A percentile compares a stretch with the other conserved stretches of the same genome.
Conservation (phyloP, 352 stramenopile genomes). For the Phytophthora macrochlamydospora region DNA sequence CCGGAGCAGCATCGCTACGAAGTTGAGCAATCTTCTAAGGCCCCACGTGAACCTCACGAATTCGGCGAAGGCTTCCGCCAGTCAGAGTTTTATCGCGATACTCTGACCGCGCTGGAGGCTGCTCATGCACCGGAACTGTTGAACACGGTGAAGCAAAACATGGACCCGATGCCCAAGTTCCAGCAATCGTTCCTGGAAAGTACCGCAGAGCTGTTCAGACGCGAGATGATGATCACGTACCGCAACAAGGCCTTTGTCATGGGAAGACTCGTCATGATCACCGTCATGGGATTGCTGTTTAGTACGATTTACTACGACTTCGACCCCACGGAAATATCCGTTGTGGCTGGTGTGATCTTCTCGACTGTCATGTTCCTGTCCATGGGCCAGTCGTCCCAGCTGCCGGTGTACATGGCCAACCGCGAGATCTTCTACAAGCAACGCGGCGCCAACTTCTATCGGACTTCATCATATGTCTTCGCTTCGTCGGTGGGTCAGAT, state of each 20-base stretch:
- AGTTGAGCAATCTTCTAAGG: too few species aligned
- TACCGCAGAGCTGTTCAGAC: slow-evolving; percentile 37
- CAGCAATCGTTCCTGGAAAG: slow-evolving; percentile 34
- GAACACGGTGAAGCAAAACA: slow-evolving; percentile 25
- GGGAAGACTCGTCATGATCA: slow-evolving; percentile 42
- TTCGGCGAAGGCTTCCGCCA: not conserved
- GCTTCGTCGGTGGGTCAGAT: too few species aligned
- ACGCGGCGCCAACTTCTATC: too few species aligned
- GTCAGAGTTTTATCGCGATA: slow-evolving; percentile 26
- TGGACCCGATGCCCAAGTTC: slow-evolving; percentile 38
- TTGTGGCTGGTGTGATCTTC: too few species aligned
- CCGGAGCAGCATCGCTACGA: too few species aligned
- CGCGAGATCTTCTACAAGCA: too few species aligned
- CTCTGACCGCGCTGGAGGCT: slow-evolving; percentile 10
- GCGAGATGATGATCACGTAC: slow-evolving; percentile 68
- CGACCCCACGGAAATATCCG: too few species aligned
- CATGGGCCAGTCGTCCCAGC: too few species aligned
- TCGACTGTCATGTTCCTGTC: too few species aligned
- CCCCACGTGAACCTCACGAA: too few species aligned
- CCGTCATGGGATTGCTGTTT: slow-evolving; percentile 51
- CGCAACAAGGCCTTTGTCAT: slow-evolving; percentile 55
- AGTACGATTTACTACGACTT: slow-evolving; percentile 53
- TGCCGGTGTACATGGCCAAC: too few species aligned
- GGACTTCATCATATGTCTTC: too few species aligned
- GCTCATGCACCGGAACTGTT: slow-evolving; percentile 25